phyloP scores from a whole-genome alignment of 2,329 filamentous ascomycete species.

The Daldinia eschscholtzii region DNA sequence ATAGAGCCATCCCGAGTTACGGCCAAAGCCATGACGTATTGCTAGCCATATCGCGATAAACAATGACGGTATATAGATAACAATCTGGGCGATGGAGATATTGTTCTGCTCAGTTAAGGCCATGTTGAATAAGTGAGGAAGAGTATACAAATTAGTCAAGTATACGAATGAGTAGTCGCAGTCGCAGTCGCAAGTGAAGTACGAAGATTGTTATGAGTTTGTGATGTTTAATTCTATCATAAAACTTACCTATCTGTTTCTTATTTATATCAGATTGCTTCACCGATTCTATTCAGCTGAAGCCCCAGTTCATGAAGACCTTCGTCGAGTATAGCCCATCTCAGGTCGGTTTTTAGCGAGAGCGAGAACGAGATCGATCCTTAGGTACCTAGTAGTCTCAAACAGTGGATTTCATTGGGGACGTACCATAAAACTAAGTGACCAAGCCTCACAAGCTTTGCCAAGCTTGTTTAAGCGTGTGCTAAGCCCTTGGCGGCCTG shows the following conservation, averaged over 20 bases:
- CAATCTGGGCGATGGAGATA: constrained; percentile 59
- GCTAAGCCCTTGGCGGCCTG: constrained; percentile 1
- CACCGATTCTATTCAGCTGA: neutral
- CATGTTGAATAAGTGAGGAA: constrained; percentile 37
- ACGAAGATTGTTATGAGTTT: constrained; percentile 2
- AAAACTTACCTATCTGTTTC: constrained; percentile 1
- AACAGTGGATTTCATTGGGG: constrained; percentile 17
- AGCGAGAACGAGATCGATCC: constrained; percentile 15
- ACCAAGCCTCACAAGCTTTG: constrained; percentile 38
- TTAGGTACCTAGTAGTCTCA: too few species aligned
- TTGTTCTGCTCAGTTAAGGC: constrained; percentile 49
- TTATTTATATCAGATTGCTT: neutral
- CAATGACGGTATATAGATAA: constrained; percentile 57
- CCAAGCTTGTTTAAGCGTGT: constrained; percentile 30
- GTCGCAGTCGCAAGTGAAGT: neutral
- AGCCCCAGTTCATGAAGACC: neutral
- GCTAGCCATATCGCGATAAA: constrained; percentile 55
- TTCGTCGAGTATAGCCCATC: neutral
- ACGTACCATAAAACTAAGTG: constrained; percentile 7
- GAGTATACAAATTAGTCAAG: neutral
- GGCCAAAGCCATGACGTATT: constrained; percentile 59
- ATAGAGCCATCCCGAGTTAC: constrained; percentile 65
- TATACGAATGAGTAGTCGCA: constrained; percentile 2
- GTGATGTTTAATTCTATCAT: neutral
- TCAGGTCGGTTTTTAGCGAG: constrained; percentile 8